Conservation (phyloP, 2,329 filamentous ascomycete genomes). For the Pseudogymnoascus sp. region DNA sequence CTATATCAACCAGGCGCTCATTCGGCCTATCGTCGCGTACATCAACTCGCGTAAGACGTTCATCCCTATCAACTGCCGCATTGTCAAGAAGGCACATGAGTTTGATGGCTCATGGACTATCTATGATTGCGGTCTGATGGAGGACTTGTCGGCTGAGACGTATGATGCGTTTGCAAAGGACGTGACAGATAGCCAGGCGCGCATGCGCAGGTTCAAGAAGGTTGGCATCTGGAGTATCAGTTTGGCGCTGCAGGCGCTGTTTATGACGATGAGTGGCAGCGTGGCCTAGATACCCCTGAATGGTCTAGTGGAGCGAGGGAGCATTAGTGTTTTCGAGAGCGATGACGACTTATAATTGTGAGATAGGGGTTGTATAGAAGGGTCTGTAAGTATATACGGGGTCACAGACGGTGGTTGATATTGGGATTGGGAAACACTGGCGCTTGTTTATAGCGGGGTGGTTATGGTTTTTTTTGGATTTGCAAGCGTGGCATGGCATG, state of each 20-base stretch:
- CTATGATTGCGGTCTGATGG: conserved; percentile 88
- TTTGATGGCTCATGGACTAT: conserved; percentile 95
- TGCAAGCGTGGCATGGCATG: neutral
- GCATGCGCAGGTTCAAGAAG: conserved; percentile 82
- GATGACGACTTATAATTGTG: conserved; percentile 6
- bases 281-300: conserved; percentile 37
- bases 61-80: conserved; percentile 88
- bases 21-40: conserved; percentile 93
- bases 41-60: conserved; percentile 94
- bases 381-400: neutral
- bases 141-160: conserved; percentile 85
- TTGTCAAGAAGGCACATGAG: conserved; percentile 80
- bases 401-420: neutral
- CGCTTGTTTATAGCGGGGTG: neutral
- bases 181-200: conserved; percentile 80
- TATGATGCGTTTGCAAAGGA: conserved; percentile 91
- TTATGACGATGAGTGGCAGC: conserved; percentile 89
- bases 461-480: neutral
- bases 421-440: neutral
- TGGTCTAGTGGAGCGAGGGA: neutral
- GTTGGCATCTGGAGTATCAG: conserved; percentile 95
- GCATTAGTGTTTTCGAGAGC: neutral
- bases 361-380: neutral
- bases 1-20: conserved; percentile 91
- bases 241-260: conserved; percentile 83